These are phyloP conservation scores for Wickerhamomyces alni DNA, from an alignment of 805 yeast genomes.

Conservation along the genomic window DNA sequence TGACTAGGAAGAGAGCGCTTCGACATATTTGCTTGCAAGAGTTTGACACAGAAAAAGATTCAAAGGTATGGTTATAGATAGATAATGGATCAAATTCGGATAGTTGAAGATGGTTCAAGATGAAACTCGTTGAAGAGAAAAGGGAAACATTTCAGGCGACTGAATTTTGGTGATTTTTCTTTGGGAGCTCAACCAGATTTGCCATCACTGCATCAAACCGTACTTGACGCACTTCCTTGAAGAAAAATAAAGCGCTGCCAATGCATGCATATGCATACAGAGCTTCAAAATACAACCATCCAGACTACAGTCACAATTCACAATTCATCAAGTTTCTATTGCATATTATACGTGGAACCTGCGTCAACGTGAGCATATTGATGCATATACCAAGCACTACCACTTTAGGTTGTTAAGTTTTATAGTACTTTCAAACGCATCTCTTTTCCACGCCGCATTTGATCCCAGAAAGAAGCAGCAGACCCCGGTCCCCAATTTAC, in stretches of 20 bases:
- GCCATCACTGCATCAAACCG: not conserved
- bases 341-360: not conserved
- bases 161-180: not conserved
- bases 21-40: conserved; percentile 7
- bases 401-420: too few relatives aligned
- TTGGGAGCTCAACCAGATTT: not conserved
- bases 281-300: too few relatives aligned
- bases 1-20: conserved; percentile 14
- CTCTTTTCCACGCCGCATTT: too few relatives aligned
- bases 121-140: not conserved
- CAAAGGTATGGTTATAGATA: not conserved
- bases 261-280: not conserved
- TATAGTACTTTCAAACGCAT: too few relatives aligned
- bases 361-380: not conserved
- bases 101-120: not conserved
- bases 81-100: too few relatives aligned
- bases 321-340: not conserved
- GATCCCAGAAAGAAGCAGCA: too few relatives aligned
- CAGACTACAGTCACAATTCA: too few relatives aligned
- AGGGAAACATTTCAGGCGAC: not conserved
- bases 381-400: too few relatives aligned
- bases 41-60: not conserved
- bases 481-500: too few relatives aligned
- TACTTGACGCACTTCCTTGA: not conserved
- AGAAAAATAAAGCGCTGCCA: not conserved